A percentile compares a stretch with the other conserved stretches of the same genome.
Conservation (phyloP, 2,329 filamentous ascomycete genomes). For the Colletotrichum camelliae region DNA sequence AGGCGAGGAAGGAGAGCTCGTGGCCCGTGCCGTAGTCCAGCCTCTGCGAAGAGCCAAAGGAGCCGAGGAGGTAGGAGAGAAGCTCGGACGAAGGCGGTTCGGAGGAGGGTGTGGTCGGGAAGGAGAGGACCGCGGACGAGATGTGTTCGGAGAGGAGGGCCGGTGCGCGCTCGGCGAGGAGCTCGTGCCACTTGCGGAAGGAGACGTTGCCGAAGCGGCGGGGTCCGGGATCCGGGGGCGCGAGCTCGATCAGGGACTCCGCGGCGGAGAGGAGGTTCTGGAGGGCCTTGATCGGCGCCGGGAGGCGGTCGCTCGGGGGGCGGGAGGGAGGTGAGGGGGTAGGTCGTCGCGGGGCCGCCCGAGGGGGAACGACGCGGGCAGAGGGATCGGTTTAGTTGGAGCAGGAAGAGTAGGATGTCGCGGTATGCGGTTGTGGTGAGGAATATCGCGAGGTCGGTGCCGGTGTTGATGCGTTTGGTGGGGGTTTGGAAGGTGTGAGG, state of each 20-base stretch:
- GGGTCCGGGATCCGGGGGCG: constrained; percentile 84
- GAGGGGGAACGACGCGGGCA: constrained; percentile 67
- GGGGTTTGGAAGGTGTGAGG: constrained; percentile 70
- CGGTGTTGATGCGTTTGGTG: constrained; percentile 83
- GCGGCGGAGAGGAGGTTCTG: constrained; percentile 70
- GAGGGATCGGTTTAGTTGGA: constrained; percentile 89
- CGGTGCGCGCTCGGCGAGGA: constrained; percentile 66
- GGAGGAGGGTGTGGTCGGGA: constrained; percentile 21
- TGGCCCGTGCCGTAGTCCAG: constrained; percentile 97
- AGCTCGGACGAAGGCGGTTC: constrained; percentile 34
- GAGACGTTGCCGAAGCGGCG: constrained; percentile 91
- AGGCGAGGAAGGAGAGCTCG: constrained; percentile 93
- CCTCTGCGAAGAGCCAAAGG: constrained; percentile 86
- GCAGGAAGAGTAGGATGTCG: constrained; percentile 84
- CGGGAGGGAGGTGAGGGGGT: constrained; percentile 45
- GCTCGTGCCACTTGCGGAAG: constrained; percentile 82
- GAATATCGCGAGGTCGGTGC: constrained; percentile 81
- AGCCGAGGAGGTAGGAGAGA: constrained; percentile 74
- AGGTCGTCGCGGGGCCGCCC: constrained; percentile 45
- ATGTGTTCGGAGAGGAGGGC: constrained; percentile 51
- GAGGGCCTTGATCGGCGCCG: constrained; percentile 67
- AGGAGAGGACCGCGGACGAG: constrained; percentile 22
- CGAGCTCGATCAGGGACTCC: constrained; percentile 73
- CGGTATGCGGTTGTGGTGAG: constrained; percentile 82
- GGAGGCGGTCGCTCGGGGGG: constrained; percentile 37